Base-by-base conservation (phyloP, 108 stramenopile species). In the Aurantiochytrium sp. region DNA sequence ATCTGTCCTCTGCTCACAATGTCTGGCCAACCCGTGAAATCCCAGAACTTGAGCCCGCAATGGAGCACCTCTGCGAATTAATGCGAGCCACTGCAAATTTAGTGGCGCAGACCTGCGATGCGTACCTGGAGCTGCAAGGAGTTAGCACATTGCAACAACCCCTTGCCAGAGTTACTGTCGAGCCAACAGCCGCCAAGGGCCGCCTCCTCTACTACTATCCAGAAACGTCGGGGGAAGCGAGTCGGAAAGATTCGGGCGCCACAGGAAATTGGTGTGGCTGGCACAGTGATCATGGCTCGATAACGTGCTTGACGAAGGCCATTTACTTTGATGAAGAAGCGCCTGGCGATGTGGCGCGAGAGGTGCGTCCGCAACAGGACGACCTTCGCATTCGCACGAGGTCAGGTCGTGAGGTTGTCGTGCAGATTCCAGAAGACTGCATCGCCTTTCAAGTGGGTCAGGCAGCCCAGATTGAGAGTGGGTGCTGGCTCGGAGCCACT, bases 141-240 rank as follows among this genome's bases (percentile, higher is more conserved):
- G 18, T 47, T 16, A 94, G 95, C 89, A 88, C 89, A 25, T 64
- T 47, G 55, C 60, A 90, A 58, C 94, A 91, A 60, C 87, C 97
- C 58, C 89, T 91, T 49, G 88, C 88, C 18, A 91, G 96, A 49
- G 87, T 97, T n/a, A 90, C 83, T 25, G 72, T 94, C 72, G 92
- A 92, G 42, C 93, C 93, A 60, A n/a, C 47, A 5, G 95, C 92
- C 87, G 93, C 94, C 59, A 98, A 99, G 90, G 98, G 95, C 5
- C 94, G 98, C 5, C 92, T 99, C 3, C 93, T 99, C 42, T 96
- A 98, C 87, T 99, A 99, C 92, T 99, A 96, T 91, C 95, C 94
- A 35, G 35, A 35, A 35, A 35, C 35, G 2, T 1, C 35, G 35
- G 35, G 35, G 2, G 35, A 35, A 35, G 35, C 35, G 35, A 35